Base-by-base conservation (phyloP, 768 basidiomycete species). In the Lactarius pseudohatsudake region DNA sequence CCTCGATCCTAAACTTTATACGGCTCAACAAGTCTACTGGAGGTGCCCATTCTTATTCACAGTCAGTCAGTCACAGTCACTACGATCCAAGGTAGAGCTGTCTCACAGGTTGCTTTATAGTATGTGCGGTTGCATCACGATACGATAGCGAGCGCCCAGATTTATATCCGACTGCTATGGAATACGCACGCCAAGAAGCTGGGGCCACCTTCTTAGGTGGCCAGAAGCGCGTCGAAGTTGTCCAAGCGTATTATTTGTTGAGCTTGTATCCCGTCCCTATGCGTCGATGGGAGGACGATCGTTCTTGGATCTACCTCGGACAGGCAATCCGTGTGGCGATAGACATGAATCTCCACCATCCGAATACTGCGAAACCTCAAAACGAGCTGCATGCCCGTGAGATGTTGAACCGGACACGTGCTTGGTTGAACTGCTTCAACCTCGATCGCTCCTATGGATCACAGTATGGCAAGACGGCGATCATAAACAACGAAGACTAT, bases 11-110 rank as follows among this genome's bases (percentile, higher is more conserved):
- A 82, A 84, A 38, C 82, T 96, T 26, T 95, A 98, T 74, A 94
- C 92, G 0, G 88, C 94, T 10, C 89, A 90, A 63, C 85, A 83
- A 69, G 91, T 91, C 4, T 89, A 87, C 68, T 87, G 87, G 77
- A 86, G 95, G 32, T 92, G 89, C 71, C 92, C 94, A 1, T 96
- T 98, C 80, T 76, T 98, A 47, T 94, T 96, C 76, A 96, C 95
- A 55, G 92, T 93, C 65, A 85, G 91, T 93, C 72, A 85, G 87
- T 86, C 70, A 15, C 61, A 6, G 30, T n/a, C 61, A 26, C 40
- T 32, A 18, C 57, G 22, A 41, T 36, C 26, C n/a, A 36, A 45
- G 55, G 40, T 34, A 36, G 43, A 53, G 28, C 18, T 15, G 6
- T 58, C 55, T 57, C 34, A 59, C 56, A 64, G 34, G 18, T 47